phyloP scores from a whole-genome alignment of 2,329 filamentous ascomycete genomes.

The Beauveria sp. region DNA sequence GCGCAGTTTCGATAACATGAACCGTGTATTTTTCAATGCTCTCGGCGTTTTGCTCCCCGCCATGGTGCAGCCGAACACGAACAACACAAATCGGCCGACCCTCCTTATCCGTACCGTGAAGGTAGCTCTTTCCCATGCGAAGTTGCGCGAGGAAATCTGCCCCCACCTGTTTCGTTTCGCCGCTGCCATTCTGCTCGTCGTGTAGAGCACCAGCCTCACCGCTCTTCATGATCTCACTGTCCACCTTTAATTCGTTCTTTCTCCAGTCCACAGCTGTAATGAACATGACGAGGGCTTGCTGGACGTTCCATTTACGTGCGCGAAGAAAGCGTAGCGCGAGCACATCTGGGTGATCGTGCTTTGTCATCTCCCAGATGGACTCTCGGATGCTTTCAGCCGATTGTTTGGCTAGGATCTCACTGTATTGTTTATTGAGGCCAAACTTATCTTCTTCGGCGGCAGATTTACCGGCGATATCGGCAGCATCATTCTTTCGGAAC shows the following conservation, averaged over 20 bases:
- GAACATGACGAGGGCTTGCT: slow-evolving; percentile 89
- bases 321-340: slow-evolving; percentile 76
- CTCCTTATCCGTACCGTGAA: slow-evolving; percentile 79
- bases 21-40: slow-evolving; percentile 86
- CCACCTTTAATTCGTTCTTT: slow-evolving; percentile 72
- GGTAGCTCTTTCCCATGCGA: slow-evolving; percentile 84
- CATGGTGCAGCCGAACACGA: slow-evolving; percentile 71
- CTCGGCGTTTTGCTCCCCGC: slow-evolving; percentile 78
- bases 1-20: slow-evolving; percentile 88
- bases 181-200: slow-evolving; percentile 48
- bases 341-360: slow-evolving; percentile 89
- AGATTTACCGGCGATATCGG: slow-evolving; percentile 30
- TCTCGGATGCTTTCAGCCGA: slow-evolving; percentile 70
- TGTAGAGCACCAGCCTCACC: slow-evolving; percentile 65
- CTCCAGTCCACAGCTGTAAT: slow-evolving; percentile 94
- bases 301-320: slow-evolving; percentile 92
- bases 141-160: slow-evolving; percentile 78
- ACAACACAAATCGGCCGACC: slow-evolving; percentile 85
- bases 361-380: slow-evolving; percentile 89
- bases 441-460: slow-evolving; percentile 77
- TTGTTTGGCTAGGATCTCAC: slow-evolving; percentile 69
- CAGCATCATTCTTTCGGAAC: slow-evolving; percentile 56
- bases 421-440: slow-evolving; percentile 79
- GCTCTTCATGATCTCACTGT: slow-evolving; percentile 74
- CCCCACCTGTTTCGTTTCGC: slow-evolving; percentile 55